These are phyloP conservation scores for Rubus parviflorus DNA, from an alignment of 306 rosid species.

Conservation along the genomic window DNA sequence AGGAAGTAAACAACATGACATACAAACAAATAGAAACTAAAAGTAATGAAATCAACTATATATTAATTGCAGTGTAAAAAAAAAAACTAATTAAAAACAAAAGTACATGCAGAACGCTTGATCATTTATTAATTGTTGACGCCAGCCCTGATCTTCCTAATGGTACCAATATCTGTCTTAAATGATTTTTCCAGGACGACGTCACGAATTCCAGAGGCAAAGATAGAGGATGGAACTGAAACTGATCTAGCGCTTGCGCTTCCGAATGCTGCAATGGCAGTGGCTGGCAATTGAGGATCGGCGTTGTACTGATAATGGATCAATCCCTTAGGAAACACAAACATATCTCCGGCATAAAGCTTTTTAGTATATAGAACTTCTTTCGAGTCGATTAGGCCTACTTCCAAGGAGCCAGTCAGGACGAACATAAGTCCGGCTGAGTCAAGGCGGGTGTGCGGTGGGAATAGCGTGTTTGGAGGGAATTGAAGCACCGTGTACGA, in stretches of 20 bases:
- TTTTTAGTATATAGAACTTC: conserved; percentile 16
- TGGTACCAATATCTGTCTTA: conserved; percentile 18
- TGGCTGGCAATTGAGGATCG: conserved; percentile 5
- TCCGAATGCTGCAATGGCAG: conserved; percentile 34
- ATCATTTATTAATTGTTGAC: neutral
- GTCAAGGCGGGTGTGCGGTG: conserved; percentile 35
- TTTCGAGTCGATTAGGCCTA: conserved; percentile 30
- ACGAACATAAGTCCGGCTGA: conserved; percentile 36
- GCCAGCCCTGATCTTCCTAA: conserved; percentile 26
- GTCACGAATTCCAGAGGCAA: conserved; percentile 26
- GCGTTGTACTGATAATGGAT: conserved; percentile 39
- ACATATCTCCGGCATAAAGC: conserved; percentile 34
- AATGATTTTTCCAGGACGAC: conserved; percentile 30
- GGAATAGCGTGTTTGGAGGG: conserved; percentile 15
- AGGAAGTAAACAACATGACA: neutral
- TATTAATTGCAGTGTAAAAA: neutral
- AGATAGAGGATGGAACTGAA: conserved; percentile 9
- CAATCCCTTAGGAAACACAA: conserved; percentile 42
- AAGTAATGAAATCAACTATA: neutral
- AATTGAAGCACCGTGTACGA: conserved; percentile 22
- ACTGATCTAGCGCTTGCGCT: conserved; percentile 42
- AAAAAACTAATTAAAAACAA: neutral
- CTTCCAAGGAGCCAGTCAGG: conserved; percentile 28
- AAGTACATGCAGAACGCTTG: neutral
- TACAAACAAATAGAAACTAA: neutral